Evolutionary conservation across 805 yeast genomes (phyloP), one percentile per base, ranked within the genome.

Genomic region (Candida cerambycidarum): DNA sequence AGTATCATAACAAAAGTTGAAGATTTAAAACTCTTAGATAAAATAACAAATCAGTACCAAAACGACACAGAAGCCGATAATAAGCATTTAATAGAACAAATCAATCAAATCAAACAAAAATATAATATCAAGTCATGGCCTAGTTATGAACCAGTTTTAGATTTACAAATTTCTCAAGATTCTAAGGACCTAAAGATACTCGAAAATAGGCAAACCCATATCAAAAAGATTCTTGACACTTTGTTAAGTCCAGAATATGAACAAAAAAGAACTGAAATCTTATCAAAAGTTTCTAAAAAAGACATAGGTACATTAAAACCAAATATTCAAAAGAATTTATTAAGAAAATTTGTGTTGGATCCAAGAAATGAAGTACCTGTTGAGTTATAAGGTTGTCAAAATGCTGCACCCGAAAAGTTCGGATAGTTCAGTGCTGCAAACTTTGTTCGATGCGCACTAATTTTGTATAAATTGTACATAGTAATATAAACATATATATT

Each of bases 241-340:
- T 52, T 68, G 42, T 57, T 67, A 67, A 45, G 56, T 17, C 54
- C 50, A 7, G 66, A 58, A 37, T 52, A 56, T 41, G 27, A 50
- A 15, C 44, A 46, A 5, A 51, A 53, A 33, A 54, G 66, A 40
- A 46, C 48, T 19, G 46, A 50, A 21, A 54, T 63, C 16, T 57
- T 65, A 50, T 34, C 32, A 6, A 18, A 46, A 16, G 31, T 53
- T 14, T 45, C 61, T 31, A 57, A 56, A 39, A 56, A 53, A 14
- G 53, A 50, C 11, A 27, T 47, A 5, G 45, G 48, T 2, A 47
- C 44, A 4, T 36, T 59, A 14, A 51, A 50, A 23, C 46, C 48
- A 39, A 73, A 73, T 59, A 79, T 82, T 16, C 80, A 74, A 57
- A 87, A 85, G 69, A 89, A 89, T 61, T 63, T 87, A 35, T 62